phyloP scores from a whole-genome alignment of 495 filamentous ascomycete species.

The Tirmania nivea region DNA sequence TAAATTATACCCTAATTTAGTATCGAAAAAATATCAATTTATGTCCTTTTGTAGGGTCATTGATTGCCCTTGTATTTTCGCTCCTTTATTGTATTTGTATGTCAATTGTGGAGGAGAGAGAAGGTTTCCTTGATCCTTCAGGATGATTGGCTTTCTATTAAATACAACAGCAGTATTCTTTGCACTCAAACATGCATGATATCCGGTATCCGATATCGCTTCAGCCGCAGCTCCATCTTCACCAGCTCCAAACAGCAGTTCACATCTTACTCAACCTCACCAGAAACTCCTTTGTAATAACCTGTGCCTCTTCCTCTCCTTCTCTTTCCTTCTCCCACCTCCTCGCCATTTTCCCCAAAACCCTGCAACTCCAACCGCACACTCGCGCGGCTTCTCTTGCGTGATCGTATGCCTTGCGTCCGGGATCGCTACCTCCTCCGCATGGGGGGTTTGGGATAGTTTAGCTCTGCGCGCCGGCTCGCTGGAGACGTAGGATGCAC shows the following conservation, averaged over 20 bases:
- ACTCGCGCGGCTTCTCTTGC: constrained; percentile 49
- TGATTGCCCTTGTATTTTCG: constrained; percentile 2
- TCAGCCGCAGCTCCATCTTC: constrained; percentile 1
- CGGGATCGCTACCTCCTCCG: constrained; percentile 39
- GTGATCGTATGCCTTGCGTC: constrained; percentile 63
- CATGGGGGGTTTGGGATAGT: constrained; percentile 41
- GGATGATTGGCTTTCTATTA: no score
- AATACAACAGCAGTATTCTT: not conserved
- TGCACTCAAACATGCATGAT: constrained; percentile 8
- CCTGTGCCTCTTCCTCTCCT: constrained; percentile 36
- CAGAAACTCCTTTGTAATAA: not conserved
- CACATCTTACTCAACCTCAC: constrained; percentile 29
- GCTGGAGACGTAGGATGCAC: constrained; percentile 36
- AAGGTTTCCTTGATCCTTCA: no score
- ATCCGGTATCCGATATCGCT: not conserved
- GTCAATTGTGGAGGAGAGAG: not conserved
- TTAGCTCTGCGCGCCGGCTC: constrained; percentile 32
- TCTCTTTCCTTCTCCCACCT: constrained; percentile 38
- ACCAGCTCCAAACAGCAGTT: constrained; percentile 33
- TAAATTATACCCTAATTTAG: no score
- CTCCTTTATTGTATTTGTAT: constrained; percentile 1
- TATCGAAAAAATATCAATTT: no score
- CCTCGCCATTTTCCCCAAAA: constrained; percentile 39
- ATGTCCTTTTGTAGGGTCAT: constrained; percentile 1
- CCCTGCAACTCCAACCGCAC: constrained; percentile 35